phyloP scores from a whole-genome alignment of 2,329 filamentous ascomycete genomes.

The Thermoascus crustaceus region DNA sequence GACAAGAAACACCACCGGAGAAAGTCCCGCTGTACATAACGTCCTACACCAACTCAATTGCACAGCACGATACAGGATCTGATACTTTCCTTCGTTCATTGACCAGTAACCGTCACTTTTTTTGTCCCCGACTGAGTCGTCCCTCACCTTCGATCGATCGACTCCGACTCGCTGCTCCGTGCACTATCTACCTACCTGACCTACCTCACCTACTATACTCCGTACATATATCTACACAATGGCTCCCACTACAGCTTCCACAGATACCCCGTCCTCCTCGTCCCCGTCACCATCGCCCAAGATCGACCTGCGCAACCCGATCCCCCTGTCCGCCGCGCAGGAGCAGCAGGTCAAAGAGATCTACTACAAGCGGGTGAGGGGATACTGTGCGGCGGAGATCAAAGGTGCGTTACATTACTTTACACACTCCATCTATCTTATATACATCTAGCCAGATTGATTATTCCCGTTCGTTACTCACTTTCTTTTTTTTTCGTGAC shows the following conservation, averaged over 20 bases:
- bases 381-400: slow-evolving; percentile 67
- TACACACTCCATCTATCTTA: background rate
- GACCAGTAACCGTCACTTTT: too few relatives aligned
- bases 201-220: too few relatives aligned
- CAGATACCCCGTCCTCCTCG: slow-evolving; percentile 17
- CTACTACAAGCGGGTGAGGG: slow-evolving; percentile 71
- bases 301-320: slow-evolving; percentile 57
- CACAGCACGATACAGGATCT: too few relatives aligned
- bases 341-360: slow-evolving; percentile 74
- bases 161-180: too few relatives aligned
- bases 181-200: too few relatives aligned
- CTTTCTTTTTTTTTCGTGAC: slow-evolving; percentile 4
- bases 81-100: too few relatives aligned
- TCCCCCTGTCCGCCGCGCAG: slow-evolving; percentile 74
- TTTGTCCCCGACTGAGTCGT: too few relatives aligned
- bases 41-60: too few relatives aligned
- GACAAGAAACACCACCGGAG: too few relatives aligned
- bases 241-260: slow-evolving; percentile 12
- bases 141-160: too few relatives aligned
- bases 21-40: too few relatives aligned
- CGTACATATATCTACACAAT: slow-evolving; percentile 6
- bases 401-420: slow-evolving; percentile 48
- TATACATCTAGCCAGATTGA: background rate
- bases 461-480: slow-evolving; percentile 1
- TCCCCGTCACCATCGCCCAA: slow-evolving; percentile 11